Percentiles rank a stretch among this genome's conserved stretches.
These are phyloP conservation scores for Limnomonas spitsbergensis DNA, from an alignment of 139 green algal genomes.

Conservation along the genomic window DNA sequence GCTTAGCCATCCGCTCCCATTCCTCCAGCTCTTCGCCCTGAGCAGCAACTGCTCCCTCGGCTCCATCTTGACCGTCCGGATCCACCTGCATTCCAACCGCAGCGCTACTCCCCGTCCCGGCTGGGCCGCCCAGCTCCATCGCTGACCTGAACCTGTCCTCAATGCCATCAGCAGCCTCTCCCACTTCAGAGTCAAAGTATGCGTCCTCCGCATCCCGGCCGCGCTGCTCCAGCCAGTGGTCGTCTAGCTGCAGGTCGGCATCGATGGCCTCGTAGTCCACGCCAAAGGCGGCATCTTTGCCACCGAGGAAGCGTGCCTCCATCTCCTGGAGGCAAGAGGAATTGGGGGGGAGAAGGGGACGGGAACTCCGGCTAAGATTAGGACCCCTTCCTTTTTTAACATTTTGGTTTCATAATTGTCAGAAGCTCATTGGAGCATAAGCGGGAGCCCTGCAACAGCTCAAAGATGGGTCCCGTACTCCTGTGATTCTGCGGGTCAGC, in stretches of 20 bases:
- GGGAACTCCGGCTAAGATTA: too few relatives aligned
- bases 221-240: conserved; percentile 46
- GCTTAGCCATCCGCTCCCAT: conserved; percentile 3
- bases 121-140: conserved; percentile 1
- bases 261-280: conserved; percentile 58
- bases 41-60: background rate
- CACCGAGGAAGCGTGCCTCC: conserved; percentile 66
- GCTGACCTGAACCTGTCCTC: too few relatives aligned
- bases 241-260: conserved; percentile 49
- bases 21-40: background rate
- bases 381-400: too few relatives aligned
- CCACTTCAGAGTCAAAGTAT: conserved; percentile 55
- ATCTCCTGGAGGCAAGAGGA: too few relatives aligned
- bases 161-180: background rate
- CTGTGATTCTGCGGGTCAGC: too few relatives aligned
- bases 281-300: conserved; percentile 40
- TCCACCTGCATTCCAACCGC: background rate
- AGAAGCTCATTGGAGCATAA: too few relatives aligned
- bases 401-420: too few relatives aligned
- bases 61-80: background rate
- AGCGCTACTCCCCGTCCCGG: background rate
- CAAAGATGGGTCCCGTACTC: too few relatives aligned
- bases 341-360: too few relatives aligned
- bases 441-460: too few relatives aligned
- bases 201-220: conserved; percentile 64